Evolutionary conservation across 2,329 filamentous ascomycete genomes (phyloP).

Genomic region (Tolypocladium guangdongense): DNA sequence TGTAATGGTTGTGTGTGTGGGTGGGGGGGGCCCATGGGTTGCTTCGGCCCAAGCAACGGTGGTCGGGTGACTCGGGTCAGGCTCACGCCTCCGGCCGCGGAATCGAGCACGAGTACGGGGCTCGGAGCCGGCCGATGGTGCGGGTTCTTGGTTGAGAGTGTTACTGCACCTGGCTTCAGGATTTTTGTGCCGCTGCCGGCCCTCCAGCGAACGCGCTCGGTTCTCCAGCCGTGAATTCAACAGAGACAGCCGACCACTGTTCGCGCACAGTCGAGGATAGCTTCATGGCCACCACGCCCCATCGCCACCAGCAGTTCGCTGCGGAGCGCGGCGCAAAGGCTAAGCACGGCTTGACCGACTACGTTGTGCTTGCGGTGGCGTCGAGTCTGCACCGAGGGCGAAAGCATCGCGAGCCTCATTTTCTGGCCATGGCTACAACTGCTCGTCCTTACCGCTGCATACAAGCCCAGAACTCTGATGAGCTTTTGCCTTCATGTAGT

Average conservation of each 20-base stretch:
- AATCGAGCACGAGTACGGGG: neutral
- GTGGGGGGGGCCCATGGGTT: neutral
- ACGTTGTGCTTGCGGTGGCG: neutral
- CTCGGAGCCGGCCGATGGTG: slow-evolving; percentile 6
- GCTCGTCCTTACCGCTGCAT: no score
- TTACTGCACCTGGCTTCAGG: neutral
- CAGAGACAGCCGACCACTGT: neutral
- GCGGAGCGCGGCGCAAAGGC: neutral
- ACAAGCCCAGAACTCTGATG: no score
- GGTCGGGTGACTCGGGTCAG: no score
- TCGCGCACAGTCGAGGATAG: neutral
- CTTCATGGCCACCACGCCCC: neutral
- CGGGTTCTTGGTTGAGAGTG: neutral
- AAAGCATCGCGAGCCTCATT: neutral
- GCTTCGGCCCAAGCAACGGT: neutral
- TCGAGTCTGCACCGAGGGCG: neutral
- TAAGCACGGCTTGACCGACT: neutral
- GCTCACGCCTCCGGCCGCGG: no score
- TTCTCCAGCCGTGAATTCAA: neutral
- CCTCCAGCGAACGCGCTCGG: neutral
- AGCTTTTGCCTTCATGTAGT: no score
- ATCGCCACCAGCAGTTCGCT: neutral
- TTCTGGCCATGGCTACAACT: neutral
- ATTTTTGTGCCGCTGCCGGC: neutral
- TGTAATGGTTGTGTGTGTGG: neutral